Conservation (phyloP, 345 rosid species). For the Adansonia digitata region DNA sequence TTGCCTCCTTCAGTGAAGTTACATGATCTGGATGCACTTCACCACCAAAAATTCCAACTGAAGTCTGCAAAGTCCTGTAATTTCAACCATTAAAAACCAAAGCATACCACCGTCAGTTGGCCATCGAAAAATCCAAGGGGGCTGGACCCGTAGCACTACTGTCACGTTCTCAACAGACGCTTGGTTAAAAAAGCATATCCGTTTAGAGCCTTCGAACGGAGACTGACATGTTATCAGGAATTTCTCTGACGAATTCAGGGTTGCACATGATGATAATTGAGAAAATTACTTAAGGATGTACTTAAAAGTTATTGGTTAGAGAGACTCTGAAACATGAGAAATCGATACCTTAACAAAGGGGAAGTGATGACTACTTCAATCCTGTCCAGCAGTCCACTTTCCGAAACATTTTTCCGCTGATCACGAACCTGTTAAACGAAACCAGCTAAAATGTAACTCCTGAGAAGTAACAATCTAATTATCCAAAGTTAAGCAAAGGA, state of each 20-base stretch:
- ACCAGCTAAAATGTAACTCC: not conserved
- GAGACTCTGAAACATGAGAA: too few relatives aligned
- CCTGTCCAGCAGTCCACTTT: slow-evolving; percentile 33
- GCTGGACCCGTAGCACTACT: too few relatives aligned
- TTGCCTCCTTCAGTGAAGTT: slow-evolving; percentile 22
- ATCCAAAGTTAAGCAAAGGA: too few relatives aligned
- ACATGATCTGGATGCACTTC: not conserved
- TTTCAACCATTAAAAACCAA: slow-evolving; percentile 4
- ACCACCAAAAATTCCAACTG: slow-evolving; percentile 57
- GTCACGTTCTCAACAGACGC: too few relatives aligned
- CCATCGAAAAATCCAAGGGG: too few relatives aligned
- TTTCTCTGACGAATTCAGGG: not conserved
- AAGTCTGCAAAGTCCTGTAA: slow-evolving; percentile 67
- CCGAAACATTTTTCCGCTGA: slow-evolving; percentile 50
- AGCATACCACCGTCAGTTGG: too few relatives aligned
- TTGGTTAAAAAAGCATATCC: too few relatives aligned
- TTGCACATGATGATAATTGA: too few relatives aligned
- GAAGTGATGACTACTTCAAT: slow-evolving; percentile 63
- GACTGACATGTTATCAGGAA: too few relatives aligned
- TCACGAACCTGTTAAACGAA: slow-evolving; percentile 47
- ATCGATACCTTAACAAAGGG: slow-evolving; percentile 55
- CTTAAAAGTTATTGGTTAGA: not conserved
- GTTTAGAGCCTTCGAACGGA: too few relatives aligned
- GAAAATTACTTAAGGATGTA: not conserved
- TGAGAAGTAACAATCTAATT: too few relatives aligned